Conservation (phyloP, 208 protist species). For the Borovskyia barvae region DNA sequence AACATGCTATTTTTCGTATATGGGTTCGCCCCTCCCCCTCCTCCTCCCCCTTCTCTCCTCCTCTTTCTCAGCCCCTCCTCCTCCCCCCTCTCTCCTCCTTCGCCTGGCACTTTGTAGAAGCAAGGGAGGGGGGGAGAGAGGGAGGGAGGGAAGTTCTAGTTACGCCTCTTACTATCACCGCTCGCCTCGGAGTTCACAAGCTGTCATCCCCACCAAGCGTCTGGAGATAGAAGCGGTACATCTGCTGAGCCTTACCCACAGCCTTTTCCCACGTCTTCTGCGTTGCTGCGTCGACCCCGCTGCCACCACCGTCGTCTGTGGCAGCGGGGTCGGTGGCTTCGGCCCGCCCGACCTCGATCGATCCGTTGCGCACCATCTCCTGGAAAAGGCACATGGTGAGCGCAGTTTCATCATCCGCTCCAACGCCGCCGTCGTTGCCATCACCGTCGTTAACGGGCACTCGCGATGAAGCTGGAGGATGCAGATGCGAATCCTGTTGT, state of each 20-base stretch:
- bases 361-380: slow-evolving; percentile 37
- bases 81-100: too few relatives aligned
- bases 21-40: too few relatives aligned
- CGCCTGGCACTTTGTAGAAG: too few relatives aligned
- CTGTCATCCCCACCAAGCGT: not conserved
- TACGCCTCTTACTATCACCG: too few relatives aligned
- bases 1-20: too few relatives aligned
- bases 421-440: not conserved
- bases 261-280: slow-evolving; percentile 46
- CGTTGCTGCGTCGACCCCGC: slow-evolving; percentile 8
- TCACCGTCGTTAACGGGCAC: too few relatives aligned
- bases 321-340: not conserved
- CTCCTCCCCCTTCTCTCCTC: too few relatives aligned
- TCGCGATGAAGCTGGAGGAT: too few relatives aligned
- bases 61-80: too few relatives aligned
- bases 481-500: not conserved
- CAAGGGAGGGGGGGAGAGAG: too few relatives aligned
- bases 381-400: slow-evolving; percentile 30
- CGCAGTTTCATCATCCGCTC: not conserved
- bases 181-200: too few relatives aligned
- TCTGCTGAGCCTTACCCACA: slow-evolving; percentile 38
- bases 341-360: slow-evolving; percentile 3
- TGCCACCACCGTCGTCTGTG: not conserved
- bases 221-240: slow-evolving; percentile 56
- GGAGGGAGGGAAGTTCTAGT: too few relatives aligned